Base-by-base conservation (phyloP, 768 basidiomycete species). In the Dentipellis fragilis region DNA sequence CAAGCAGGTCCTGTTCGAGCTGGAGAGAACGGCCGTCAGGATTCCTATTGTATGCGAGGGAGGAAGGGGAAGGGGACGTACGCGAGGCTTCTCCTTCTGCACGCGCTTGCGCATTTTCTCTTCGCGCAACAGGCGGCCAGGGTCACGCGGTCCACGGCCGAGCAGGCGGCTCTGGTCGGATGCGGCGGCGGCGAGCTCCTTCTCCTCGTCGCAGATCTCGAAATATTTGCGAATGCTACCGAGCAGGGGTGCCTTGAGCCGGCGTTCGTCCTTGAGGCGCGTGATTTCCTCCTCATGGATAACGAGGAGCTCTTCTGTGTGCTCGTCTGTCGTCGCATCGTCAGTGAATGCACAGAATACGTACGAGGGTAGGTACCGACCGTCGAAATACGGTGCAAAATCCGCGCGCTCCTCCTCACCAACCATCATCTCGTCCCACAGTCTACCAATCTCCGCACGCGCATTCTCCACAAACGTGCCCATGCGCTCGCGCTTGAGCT, bases 41-140 rank as follows among this genome's bases (percentile, higher is more conserved):
- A 10, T 11, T 3, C 3, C n/a, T 29, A 49, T 49, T 8, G 39
- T 5, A 17, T 14, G 16, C 12, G 48, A 49, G 5, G 17, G 17
- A 4, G 17, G 45, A 11, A 11, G 19, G 48, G 37, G 39, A 35
- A 40, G 42, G 21, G 51, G 50, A 72, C 84, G 59, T 66, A 96
- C 95, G 66, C 88, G 80, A 23, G 95, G 95, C 65, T 96, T 97
- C 72, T 95, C 87, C 67, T 90, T 89, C 55, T 77, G 78, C 12
- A 99, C 93, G 29, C 94, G 77, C 68, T 97, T 98, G 54, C 95
- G 79, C 86, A 95, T 92, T 77, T 96, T 96, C 74, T 97, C 95
- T 69, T 99, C 95, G 57, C 91, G 79, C 52, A 97, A 71, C 37
- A 99, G 70, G 17, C 91, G 75, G 6, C 92, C 92, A 5, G 92